Base-by-base conservation (phyloP, 1,139 yeast species). In the Kluyveromyces marxianus region DNA sequence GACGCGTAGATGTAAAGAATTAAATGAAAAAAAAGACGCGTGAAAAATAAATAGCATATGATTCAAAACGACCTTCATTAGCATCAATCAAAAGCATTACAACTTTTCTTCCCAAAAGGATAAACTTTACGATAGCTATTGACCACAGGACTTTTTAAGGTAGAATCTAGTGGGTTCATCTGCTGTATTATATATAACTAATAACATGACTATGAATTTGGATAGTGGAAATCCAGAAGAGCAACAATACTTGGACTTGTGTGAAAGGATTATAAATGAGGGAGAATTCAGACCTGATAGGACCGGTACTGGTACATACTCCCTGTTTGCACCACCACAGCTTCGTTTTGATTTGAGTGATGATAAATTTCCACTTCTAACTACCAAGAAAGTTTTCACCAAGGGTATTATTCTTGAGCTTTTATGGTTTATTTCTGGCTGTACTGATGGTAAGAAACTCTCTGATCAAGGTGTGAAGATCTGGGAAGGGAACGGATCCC, bases 401-500 rank as follows among this genome's bases (percentile, higher is more conserved):
- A 84, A 85, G 55, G 98, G 92, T 4, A 88, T 92, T 40, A 77
- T 90, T 38, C 83, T 87, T 54, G 98, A 92, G 63, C 72, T 92
- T 28, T 71, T 92, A 27, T 94, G 99, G 99, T 92, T 92, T 62
- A 76, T 94, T 8, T 73, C 80, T 3, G 98, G 97, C 1, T 79
- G 83, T 54, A 92, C 99, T 0, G 95, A 90, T 62, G 95, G 94
- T 27, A 83, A 82, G 55, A 72, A 77, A 54, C 71, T 92, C 40
- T 70, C 83, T 24, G 95, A 83, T 3, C 76, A 84, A 55, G 96
- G 95, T 30, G 95, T 92, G 25, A 89, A 81, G 61, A 92, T 92
- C 47, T 92, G 99, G 99, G 97, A 94, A 65, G 98, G 98, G 25
- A 94, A 92, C 62, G 98, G 98, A n/a, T 85, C 96, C 29, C 74